Percentiles rank a stretch among this genome's conserved stretches.
Conservation (phyloP, 2,329 filamentous ascomycete genomes). For the Pseudogymnoascus sp. region DNA sequence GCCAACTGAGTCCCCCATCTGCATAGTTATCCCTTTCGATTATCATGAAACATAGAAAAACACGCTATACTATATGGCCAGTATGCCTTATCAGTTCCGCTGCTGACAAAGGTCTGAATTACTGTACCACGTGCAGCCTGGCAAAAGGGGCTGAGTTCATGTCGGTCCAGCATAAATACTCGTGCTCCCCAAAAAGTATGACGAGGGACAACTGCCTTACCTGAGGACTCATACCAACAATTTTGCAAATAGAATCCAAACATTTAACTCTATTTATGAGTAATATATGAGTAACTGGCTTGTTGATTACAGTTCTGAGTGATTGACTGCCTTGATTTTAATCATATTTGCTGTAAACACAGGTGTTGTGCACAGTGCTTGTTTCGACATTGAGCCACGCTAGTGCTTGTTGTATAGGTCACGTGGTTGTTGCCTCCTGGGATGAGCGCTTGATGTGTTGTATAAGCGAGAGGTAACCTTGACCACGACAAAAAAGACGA, state of each 20-base stretch:
- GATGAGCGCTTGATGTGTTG: conserved; percentile 1
- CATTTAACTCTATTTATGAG: neutral
- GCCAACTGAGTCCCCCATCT: neutral
- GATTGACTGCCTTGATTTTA: neutral
- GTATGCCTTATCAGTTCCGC: neutral
- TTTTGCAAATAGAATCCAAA: neutral
- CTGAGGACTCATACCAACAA: neutral
- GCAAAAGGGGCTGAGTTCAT: neutral
- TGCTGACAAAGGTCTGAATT: neutral
- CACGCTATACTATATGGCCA: neutral
- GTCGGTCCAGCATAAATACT: neutral
- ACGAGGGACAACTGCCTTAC: neutral
- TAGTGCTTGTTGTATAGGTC: neutral
- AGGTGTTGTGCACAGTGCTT: neutral
- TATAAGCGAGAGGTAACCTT: conserved; percentile 9
- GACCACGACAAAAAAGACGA: conserved; percentile 9
- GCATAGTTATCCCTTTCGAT: neutral
- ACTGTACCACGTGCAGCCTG: neutral
- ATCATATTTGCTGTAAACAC: neutral
- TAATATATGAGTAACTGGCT: neutral
- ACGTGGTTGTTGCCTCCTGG: neutral
- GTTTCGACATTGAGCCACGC: neutral
- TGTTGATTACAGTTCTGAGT: neutral
- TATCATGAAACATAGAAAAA: neutral
- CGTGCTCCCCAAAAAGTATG: neutral